Conservation (phyloP, 139 green algal genomes). For the Prasinococcaceae sp. region DNA sequence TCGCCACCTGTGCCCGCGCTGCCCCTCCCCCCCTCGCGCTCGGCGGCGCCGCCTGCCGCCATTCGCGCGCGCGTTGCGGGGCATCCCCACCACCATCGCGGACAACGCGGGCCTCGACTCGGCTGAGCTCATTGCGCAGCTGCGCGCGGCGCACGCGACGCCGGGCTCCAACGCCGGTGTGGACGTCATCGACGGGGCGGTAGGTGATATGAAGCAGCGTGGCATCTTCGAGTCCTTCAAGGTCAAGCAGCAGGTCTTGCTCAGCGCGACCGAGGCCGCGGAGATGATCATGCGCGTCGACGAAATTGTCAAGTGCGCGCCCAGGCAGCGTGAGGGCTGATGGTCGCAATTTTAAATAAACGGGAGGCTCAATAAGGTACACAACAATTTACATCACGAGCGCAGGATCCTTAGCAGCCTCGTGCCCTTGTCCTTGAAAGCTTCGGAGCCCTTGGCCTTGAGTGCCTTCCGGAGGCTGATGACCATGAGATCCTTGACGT, state of each 20-base stretch:
- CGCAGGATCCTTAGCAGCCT: too few species aligned
- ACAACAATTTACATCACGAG: too few species aligned
- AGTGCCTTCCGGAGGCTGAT: conserved; percentile 30
- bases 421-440: conserved; percentile 26
- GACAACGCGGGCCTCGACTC: conserved; percentile 88
- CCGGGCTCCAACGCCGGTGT: conserved; percentile 45
- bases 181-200: conserved; percentile 57
- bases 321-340: conserved; percentile 40
- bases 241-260: conserved; percentile 51
- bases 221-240: conserved; percentile 27
- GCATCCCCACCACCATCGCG: conserved; percentile 83
- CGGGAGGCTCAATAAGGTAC: too few species aligned
- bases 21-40: too few species aligned
- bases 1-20: too few species aligned
- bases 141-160: conserved; percentile 58
- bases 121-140: conserved; percentile 68
- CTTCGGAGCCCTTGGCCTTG: conserved; percentile 53
- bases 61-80: conserved; percentile 77
- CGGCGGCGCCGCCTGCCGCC: too few species aligned
- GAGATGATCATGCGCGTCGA: conserved; percentile 98
- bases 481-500: neutral
- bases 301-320: conserved; percentile 89
- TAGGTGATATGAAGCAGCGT: conserved; percentile 18
- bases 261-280: conserved; percentile 84
- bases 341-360: too few species aligned